Percentiles rank a stretch among this genome's conserved stretches.
phyloP scores from a whole-genome alignment of 352 stramenopile species.

The Globisporangium okanoganense region DNA sequence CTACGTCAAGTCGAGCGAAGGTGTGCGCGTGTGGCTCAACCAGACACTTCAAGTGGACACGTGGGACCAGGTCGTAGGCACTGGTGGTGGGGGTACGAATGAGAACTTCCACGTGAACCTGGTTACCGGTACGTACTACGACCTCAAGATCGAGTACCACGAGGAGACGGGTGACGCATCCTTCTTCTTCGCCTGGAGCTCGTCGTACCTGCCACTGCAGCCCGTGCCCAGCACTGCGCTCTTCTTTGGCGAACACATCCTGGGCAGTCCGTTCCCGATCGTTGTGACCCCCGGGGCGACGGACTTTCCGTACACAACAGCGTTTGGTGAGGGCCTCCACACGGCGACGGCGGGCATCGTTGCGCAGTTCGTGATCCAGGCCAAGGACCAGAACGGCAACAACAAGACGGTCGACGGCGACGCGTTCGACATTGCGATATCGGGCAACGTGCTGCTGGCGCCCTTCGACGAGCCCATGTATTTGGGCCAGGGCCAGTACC shows the following conservation, averaged over 20 bases:
- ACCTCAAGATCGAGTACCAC: slow-evolving; percentile 94
- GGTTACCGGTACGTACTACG: slow-evolving; percentile 77
- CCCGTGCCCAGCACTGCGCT: slow-evolving; percentile 79
- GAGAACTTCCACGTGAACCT: slow-evolving; percentile 76
- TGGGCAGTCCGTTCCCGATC: slow-evolving; percentile 91
- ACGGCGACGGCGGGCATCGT: slow-evolving; percentile 78
- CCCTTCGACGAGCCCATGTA: slow-evolving; percentile 81
- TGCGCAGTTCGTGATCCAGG: slow-evolving; percentile 92
- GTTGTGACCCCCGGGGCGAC: slow-evolving; percentile 89
- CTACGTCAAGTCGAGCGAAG: slow-evolving; percentile 91
- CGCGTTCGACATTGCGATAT: slow-evolving; percentile 65
- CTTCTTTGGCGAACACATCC: slow-evolving; percentile 90
- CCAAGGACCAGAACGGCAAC: slow-evolving; percentile 92
- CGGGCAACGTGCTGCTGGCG: slow-evolving; percentile 39
- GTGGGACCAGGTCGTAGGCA: slow-evolving; percentile 49
- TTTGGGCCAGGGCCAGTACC: slow-evolving; percentile 89
- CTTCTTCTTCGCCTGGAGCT: slow-evolving; percentile 90
- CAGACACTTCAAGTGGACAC: slow-evolving; percentile 91
- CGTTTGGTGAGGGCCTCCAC: slow-evolving; percentile 76
- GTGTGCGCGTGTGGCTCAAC: slow-evolving; percentile 91
- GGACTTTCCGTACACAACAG: slow-evolving; percentile 94
- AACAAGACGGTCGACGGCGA: slow-evolving; percentile 85
- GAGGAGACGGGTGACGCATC: slow-evolving; percentile 90
- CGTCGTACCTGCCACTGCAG: slow-evolving; percentile 84
- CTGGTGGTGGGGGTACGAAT: slow-evolving; percentile 39